A percentile compares a stretch with the other conserved stretches of the same genome.
Evolutionary conservation across 202 grass and related monocot genomes (phyloP).

Genomic region (Saccharum hybrid): DNA sequence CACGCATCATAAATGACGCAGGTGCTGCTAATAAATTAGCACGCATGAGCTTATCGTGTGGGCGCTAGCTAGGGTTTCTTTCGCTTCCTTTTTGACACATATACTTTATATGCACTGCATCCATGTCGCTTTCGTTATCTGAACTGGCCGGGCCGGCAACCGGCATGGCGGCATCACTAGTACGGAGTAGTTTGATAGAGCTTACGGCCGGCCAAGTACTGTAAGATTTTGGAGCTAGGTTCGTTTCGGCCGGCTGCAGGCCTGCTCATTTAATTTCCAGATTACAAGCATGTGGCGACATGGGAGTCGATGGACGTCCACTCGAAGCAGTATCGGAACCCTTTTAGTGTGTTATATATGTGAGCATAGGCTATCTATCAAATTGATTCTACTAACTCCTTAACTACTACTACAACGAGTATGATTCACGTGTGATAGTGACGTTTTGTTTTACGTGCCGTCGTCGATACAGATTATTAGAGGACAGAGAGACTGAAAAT

Average conservation of each 20-base stretch:
- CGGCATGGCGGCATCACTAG: not conserved
- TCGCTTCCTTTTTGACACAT: not conserved
- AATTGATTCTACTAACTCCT: not conserved
- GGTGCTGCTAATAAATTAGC: not conserved
- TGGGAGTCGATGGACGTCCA: not conserved
- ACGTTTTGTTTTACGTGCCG: constrained; percentile 2
- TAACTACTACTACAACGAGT: not conserved
- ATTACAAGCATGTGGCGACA: constrained; percentile 33
- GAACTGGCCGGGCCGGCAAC: not conserved
- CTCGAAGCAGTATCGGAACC: not conserved
- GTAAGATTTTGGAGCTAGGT: not conserved
- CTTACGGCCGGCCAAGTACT: constrained; percentile 5
- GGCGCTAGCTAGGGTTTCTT: not conserved
- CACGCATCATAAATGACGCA: not conserved
- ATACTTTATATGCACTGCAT: not conserved
- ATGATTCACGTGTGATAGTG: constrained; percentile 27
- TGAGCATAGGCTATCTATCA: not conserved
- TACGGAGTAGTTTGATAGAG: not conserved
- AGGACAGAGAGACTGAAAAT: not conserved
- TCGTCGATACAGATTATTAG: not conserved
- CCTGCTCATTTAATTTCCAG: not conserved
- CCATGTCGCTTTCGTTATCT: constrained; percentile 30
- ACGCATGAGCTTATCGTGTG: not conserved
- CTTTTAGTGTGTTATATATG: not conserved
- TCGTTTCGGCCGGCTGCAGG: not conserved